Evolutionary conservation across 352 stramenopile genomes (phyloP).

Genomic region (Phytopythium mirpurense): DNA sequence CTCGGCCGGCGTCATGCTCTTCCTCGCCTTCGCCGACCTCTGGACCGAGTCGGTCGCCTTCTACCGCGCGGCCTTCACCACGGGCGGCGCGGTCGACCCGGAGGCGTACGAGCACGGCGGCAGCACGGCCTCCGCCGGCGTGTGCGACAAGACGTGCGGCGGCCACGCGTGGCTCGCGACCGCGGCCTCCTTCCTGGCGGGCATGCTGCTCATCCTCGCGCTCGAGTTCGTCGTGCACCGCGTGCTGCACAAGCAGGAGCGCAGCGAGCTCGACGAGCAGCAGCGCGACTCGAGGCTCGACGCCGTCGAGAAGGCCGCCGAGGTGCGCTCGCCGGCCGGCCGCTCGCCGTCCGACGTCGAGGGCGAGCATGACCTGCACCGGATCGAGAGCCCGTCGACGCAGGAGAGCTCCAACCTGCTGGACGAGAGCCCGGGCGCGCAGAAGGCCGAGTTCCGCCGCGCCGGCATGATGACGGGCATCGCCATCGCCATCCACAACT

Average conservation of each 20-base stretch:
- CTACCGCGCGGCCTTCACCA: conserved; percentile 52
- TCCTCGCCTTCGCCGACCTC: conserved; percentile 69
- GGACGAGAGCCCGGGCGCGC: not conserved
- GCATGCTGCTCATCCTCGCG: conserved; percentile 59
- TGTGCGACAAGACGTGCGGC: conserved; percentile 54
- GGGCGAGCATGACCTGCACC: not conserved
- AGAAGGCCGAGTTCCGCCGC: conserved; percentile 55
- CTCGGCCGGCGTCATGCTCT: conserved; percentile 71
- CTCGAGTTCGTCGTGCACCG: conserved; percentile 59
- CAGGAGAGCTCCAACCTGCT: conserved; percentile 16
- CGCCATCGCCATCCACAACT: conserved; percentile 72
- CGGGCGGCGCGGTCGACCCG: conserved; percentile 40
- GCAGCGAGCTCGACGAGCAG: conserved; percentile 22
- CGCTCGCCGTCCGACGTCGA: not conserved
- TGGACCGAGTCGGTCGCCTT: conserved; percentile 51
- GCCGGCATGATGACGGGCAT: conserved; percentile 92
- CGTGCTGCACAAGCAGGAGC: conserved; percentile 25
- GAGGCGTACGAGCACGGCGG: conserved; percentile 65
- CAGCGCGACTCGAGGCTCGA: conserved; percentile 17
- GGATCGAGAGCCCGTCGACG: conserved; percentile 12
- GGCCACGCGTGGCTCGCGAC: conserved; percentile 60
- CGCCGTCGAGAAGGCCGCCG: not conserved
- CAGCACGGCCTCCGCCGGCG: conserved; percentile 20
- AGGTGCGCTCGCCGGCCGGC: not conserved
- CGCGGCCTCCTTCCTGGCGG: conserved; percentile 44